Evolutionary conservation across 495 filamentous ascomycete genomes (phyloP).

Genomic region (Neurospora sp.): DNA sequence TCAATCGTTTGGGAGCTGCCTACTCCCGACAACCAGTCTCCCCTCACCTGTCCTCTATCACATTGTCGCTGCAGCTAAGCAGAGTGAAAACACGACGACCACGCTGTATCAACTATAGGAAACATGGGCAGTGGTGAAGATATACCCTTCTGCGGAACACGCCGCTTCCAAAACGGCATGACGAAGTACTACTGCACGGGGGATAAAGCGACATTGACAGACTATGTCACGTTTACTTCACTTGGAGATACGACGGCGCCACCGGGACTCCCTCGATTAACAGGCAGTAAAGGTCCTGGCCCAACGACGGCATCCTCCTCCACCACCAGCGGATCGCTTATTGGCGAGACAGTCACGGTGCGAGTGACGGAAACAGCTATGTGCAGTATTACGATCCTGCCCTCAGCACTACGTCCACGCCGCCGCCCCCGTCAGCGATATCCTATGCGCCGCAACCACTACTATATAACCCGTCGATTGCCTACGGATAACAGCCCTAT

Average conservation of each 20-base stretch:
- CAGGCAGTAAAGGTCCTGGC: constrained; percentile 1
- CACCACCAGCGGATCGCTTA: background rate
- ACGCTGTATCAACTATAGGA: background rate
- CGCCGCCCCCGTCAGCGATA: background rate
- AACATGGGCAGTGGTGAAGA: background rate
- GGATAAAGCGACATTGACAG: background rate
- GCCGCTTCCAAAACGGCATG: constrained; percentile 1
- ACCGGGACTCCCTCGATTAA: background rate
- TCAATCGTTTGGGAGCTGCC: background rate
- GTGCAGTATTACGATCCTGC: background rate
- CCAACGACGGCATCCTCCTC: background rate
- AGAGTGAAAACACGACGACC: background rate
- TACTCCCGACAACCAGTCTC: background rate
- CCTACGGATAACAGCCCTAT: background rate
- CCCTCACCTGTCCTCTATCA: background rate
- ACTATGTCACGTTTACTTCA: background rate
- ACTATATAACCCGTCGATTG: background rate
- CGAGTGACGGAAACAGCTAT: background rate
- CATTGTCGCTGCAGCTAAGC: background rate
- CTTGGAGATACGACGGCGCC: background rate
- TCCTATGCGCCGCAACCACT: background rate
- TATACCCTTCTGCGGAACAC: background rate
- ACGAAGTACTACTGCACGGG: background rate
- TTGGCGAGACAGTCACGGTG: background rate
- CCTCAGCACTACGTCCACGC: background rate